Base-by-base conservation (phyloP, 1,284 basidiomycete genomes). In the Microbotryum lychnidis-dioicae region DNA sequence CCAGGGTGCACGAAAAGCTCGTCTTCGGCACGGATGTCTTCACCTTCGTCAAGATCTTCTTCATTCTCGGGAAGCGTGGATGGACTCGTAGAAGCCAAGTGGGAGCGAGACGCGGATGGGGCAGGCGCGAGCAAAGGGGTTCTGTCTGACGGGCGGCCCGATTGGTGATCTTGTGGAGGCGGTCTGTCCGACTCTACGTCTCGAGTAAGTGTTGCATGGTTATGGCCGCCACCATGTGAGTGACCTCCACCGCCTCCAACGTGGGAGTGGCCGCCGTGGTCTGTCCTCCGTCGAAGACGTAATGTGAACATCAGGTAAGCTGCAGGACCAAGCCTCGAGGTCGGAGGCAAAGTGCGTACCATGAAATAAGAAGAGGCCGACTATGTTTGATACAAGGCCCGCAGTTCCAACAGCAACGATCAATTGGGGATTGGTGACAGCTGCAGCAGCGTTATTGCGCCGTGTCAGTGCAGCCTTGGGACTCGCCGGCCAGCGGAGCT, bases 331-430 rank as follows among this genome's bases (percentile, higher is more conserved):
- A 27, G 52, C 16, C 25, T 42, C 52, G 33, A 54, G 12, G 56
- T 45, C 45, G 23, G 49, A 47, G 55, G 47, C 27, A 25, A 62
- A 52, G 44, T 48, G 20, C 82, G 66, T 70, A 89, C 91, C 94
- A 73, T 96, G 92, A 82, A 98, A 98, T 61, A 98, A 80, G 78
- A 94, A 87, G 29, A 99, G 77, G 20, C 96, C 94, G 54, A 97
- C 81, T 45, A 98, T 82, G 73, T 99, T 99, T 46, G 91, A 94
- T 0, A 86, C 82, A 8, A 99, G 79, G 45, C 96, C 96, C 7
- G 93, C 78, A 20, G 83, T 85, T 20, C 96, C 96, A 31, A 99
- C 94, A 29, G 94, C 77, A 5, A 97, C 88, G 42, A 99, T 84
- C 7, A 98, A 79, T 69, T 83, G 83, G 2, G 96, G 89, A 73